Conservation (phyloP, 305 asterid genomes). For the Galium porrigens region DNA sequence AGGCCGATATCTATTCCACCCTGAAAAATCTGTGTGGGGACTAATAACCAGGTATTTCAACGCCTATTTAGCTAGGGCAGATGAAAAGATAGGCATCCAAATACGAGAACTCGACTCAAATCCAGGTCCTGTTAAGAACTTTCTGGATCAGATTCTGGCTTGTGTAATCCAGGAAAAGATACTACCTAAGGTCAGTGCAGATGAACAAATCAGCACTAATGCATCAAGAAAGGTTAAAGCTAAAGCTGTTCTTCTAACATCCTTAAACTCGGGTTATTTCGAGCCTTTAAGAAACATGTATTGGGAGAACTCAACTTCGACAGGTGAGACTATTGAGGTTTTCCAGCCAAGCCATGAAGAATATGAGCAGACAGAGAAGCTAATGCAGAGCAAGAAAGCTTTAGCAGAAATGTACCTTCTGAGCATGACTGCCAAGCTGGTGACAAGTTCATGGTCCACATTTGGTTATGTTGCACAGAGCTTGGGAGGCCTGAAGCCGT, state of each 20-base stretch:
- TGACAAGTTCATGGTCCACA: slow-evolving; percentile 72
- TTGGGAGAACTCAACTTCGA: slow-evolving; percentile 42
- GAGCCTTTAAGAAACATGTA: slow-evolving; percentile 46
- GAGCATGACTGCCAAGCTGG: slow-evolving; percentile 62
- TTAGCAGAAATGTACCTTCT: slow-evolving; percentile 81
- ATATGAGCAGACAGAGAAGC: slow-evolving; percentile 40
- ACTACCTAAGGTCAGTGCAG: slow-evolving; percentile 28
- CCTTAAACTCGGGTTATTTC: slow-evolving; percentile 35
- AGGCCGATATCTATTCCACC: slow-evolving; percentile 62
- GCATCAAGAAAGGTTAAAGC: slow-evolving; percentile 20
- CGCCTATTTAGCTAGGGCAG: slow-evolving; percentile 46
- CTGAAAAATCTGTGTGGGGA: slow-evolving; percentile 61
- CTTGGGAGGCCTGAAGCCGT: slow-evolving; percentile 69
- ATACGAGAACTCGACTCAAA: slow-evolving; percentile 32
- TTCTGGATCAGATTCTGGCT: slow-evolving; percentile 43
- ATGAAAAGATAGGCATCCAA: slow-evolving; percentile 52
- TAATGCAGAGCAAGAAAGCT: slow-evolving; percentile 46
- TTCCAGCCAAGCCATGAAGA: slow-evolving; percentile 68
- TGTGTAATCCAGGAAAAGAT: slow-evolving; percentile 40
- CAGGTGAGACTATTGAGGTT: slow-evolving; percentile 42
- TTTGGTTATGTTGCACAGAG: slow-evolving; percentile 93
- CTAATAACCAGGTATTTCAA: slow-evolving; percentile 49
- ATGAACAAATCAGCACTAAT: not conserved
- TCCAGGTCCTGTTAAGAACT: slow-evolving; percentile 25
- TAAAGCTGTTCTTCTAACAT: slow-evolving; percentile 41